Conservation (phyloP, 768 basidiomycete genomes). For the Panellus pusillus region DNA sequence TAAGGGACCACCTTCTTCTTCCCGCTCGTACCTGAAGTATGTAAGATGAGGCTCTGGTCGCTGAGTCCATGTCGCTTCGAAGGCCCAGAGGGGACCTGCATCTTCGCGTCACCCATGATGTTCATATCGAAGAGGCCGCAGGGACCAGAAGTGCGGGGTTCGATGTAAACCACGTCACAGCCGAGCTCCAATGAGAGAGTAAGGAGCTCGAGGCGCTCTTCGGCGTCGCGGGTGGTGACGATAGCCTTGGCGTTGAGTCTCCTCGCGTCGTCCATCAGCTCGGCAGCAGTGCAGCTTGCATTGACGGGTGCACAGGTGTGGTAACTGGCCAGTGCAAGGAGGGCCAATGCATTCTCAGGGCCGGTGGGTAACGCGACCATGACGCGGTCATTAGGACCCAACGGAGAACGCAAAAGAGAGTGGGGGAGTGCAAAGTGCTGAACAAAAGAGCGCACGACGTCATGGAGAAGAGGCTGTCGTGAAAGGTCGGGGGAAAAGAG, state of each 20-base stretch:
- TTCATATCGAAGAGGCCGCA: conserved; percentile 42
- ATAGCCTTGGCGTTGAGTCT: conserved; percentile 41
- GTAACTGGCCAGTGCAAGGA: conserved; percentile 43
- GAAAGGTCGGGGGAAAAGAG: conserved; percentile 40
- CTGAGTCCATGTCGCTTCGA: conserved; percentile 36
- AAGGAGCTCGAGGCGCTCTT: conserved; percentile 37
- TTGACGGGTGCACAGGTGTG: conserved; percentile 51
- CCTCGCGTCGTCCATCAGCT: conserved; percentile 43
- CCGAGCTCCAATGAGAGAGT: conserved; percentile 34
- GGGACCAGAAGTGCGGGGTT: conserved; percentile 33
- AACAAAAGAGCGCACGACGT: conserved; percentile 37
- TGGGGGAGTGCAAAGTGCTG: conserved; percentile 40
- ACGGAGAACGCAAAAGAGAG: conserved; percentile 26
- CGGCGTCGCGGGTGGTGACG: conserved; percentile 41
- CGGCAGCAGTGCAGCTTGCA: conserved; percentile 43
- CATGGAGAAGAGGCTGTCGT: conserved; percentile 37
- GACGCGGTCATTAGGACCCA: conserved; percentile 46
- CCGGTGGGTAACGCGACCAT: conserved; percentile 46
- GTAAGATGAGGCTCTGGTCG: conserved; percentile 55
- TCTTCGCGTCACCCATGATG: conserved; percentile 24
- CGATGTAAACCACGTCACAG: conserved; percentile 40
- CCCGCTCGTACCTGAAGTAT: conserved; percentile 61
- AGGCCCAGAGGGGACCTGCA: conserved; percentile 21
- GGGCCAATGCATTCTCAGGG: conserved; percentile 45
- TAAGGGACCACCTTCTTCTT: conserved; percentile 53